Percentiles rank a stretch among this genome's conserved stretches.
phyloP scores from a whole-genome alignment of 2,329 filamentous ascomycete genomes.

The Aureobasidium vineae region DNA sequence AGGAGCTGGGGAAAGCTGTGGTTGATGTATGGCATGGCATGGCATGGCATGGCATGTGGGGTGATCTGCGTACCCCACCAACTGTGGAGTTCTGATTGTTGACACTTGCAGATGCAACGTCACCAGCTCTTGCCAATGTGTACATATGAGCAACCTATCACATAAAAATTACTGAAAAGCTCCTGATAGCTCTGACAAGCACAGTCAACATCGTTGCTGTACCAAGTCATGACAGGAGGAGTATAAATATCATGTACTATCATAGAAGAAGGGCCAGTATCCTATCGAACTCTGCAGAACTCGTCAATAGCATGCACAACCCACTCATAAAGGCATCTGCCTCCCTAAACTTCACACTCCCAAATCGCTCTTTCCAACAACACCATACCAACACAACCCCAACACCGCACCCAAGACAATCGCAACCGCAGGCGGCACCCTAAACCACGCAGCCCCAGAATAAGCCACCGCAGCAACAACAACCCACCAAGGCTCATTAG shows the following conservation, averaged over 20 bases:
- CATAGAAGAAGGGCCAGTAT: too few relatives aligned
- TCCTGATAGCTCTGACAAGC: too few relatives aligned
- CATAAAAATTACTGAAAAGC: too few relatives aligned
- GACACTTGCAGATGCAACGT: not conserved
- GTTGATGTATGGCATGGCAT: not conserved
- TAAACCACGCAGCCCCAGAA: constrained; percentile 44
- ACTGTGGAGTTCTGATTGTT: constrained; percentile 1
- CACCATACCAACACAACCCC: constrained; percentile 44
- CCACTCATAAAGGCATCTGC: too few relatives aligned
- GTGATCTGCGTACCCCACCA: not conserved
- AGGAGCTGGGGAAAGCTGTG: not conserved
- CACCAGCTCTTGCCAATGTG: too few relatives aligned
- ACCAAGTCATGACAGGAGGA: too few relatives aligned
- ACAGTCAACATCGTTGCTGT: too few relatives aligned
- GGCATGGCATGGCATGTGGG: constrained; percentile 1
- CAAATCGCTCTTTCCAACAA: constrained; percentile 30
- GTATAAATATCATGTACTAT: too few relatives aligned
- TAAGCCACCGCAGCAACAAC: constrained; percentile 46
- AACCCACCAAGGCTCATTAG: constrained; percentile 47
- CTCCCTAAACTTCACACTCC: too few relatives aligned
- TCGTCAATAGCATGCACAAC: too few relatives aligned
- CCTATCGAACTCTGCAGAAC: too few relatives aligned
- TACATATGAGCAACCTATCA: too few relatives aligned
- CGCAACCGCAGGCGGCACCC: constrained; percentile 42
- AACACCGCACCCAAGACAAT: constrained; percentile 43